Evolutionary conservation across 2,329 filamentous ascomycete genomes (phyloP).

Genomic region (Fusarium tricinctum): DNA sequence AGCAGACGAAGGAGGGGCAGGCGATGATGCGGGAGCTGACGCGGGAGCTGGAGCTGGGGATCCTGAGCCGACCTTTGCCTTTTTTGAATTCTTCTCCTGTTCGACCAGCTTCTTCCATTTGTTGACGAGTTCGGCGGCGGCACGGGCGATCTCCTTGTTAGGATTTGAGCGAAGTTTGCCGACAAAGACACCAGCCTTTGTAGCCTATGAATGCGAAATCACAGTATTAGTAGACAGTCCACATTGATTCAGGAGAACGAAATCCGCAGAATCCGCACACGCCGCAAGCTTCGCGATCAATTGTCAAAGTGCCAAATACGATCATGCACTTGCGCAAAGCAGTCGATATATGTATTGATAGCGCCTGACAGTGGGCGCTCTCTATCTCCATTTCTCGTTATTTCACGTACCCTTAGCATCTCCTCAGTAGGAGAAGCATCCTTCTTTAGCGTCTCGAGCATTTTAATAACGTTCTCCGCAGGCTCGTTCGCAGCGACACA

Average conservation of each 20-base stretch:
- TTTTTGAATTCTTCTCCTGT: conserved; percentile 67
- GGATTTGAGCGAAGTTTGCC: conserved; percentile 83
- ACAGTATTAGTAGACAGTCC: conserved; percentile 27
- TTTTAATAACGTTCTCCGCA: conserved; percentile 75
- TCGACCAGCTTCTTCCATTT: conserved; percentile 90
- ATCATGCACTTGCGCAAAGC: conserved; percentile 43
- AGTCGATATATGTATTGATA: conserved; percentile 18
- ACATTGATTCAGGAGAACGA: neutral
- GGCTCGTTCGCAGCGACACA: conserved; percentile 82
- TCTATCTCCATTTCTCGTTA: conserved; percentile 3
- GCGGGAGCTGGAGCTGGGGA: conserved; percentile 62
- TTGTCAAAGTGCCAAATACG: conserved; percentile 20
- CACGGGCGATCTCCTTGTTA: conserved; percentile 83
- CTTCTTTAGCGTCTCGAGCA: conserved; percentile 84
- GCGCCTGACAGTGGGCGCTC: neutral
- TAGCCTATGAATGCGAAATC: conserved; percentile 66
- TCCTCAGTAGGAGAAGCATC: conserved; percentile 89
- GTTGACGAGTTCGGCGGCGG: conserved; percentile 84
- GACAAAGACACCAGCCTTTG: conserved; percentile 90
- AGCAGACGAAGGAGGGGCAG: conserved; percentile 61
- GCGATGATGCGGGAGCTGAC: conserved; percentile 66
- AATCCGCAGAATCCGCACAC: conserved; percentile 1
- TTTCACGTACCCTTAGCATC: conserved; percentile 77
- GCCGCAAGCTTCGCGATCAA: conserved; percentile 4
- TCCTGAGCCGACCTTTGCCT: conserved; percentile 55